Evolutionary conservation across 2,329 filamentous ascomycete species (phyloP).

Genomic region (Cryphonectria parasitica): DNA sequence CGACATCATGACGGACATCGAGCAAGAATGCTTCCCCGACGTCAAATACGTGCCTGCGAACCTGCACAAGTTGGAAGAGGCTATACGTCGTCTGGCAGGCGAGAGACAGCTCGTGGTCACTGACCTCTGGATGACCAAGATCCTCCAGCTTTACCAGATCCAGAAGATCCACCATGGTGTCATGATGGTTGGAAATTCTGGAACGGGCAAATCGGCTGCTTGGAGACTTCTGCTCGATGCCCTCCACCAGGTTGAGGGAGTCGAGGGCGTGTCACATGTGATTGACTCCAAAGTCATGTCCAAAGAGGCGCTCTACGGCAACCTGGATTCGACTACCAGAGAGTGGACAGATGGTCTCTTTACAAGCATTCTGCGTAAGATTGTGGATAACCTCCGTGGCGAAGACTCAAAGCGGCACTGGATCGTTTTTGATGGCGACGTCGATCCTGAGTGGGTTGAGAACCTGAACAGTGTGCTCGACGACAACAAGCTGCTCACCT

Average conservation of each 20-base stretch:
- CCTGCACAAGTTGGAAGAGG: constrained; percentile 75
- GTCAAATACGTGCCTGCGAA: constrained; percentile 92
- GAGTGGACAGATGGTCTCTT: constrained; percentile 99
- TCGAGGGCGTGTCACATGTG: constrained; percentile 94
- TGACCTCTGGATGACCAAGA: constrained; percentile 96
- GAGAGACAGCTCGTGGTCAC: constrained; percentile 89
- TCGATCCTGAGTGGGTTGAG: constrained; percentile 99
- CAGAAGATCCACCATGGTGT: constrained; percentile 98
- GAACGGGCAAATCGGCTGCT: constrained; percentile 93
- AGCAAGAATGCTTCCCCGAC: constrained; percentile 85
- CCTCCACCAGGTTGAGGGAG: constrained; percentile 83
- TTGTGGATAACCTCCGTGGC: constrained; percentile 96
- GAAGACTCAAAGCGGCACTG: constrained; percentile 97
- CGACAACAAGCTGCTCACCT: constrained; percentile 95
- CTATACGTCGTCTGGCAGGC: constrained; percentile 80
- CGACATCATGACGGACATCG: constrained; percentile 82
- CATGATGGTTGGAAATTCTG: constrained; percentile 99
- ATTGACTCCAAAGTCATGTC: constrained; percentile 99
- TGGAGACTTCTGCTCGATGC: constrained; percentile 94
- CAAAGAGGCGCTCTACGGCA: constrained; percentile 96
- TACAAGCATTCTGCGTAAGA: constrained; percentile 96
- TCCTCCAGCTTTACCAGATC: constrained; percentile 96
- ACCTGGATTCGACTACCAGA: constrained; percentile 90
- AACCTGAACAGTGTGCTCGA: constrained; percentile 99
- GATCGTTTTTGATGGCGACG: constrained; percentile 99